Evolutionary conservation across 2,329 filamentous ascomycete species (phyloP).

Genomic region (Ceratocystis destructans): DNA sequence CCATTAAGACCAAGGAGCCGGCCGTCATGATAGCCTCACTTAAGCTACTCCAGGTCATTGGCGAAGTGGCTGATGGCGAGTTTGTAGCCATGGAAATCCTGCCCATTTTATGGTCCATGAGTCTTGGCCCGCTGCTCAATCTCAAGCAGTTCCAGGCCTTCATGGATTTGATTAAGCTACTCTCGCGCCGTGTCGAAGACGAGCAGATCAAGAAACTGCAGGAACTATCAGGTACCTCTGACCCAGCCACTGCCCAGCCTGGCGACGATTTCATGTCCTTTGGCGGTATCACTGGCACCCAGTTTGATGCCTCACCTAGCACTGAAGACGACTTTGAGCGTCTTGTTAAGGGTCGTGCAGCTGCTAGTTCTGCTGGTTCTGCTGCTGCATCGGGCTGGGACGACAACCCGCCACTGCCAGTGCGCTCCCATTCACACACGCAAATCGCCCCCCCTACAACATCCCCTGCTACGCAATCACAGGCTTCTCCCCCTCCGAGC

Average conservation of each 20-base stretch:
- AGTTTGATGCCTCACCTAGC: slow-evolving; percentile 41
- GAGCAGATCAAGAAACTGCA: slow-evolving; percentile 83
- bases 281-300: slow-evolving; percentile 49
- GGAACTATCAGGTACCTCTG: slow-evolving; percentile 55
- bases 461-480: slow-evolving; percentile 21
- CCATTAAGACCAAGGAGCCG: slow-evolving; percentile 94
- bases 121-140: slow-evolving; percentile 75
- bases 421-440: slow-evolving; percentile 24
- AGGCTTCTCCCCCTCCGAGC: slow-evolving; percentile 29
- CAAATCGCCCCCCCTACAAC: neutral
- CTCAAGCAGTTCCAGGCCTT: slow-evolving; percentile 78
- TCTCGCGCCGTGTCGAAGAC: slow-evolving; percentile 69
- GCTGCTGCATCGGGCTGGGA: slow-evolving; percentile 39
- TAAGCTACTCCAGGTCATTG: slow-evolving; percentile 71
- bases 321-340: slow-evolving; percentile 69
- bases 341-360: slow-evolving; percentile 59
- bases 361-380: slow-evolving; percentile 26
- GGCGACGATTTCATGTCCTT: slow-evolving; percentile 59
- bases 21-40: slow-evolving; percentile 93
- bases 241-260: slow-evolving; percentile 34
- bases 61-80: slow-evolving; percentile 67
- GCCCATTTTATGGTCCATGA: slow-evolving; percentile 83
- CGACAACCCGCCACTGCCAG: slow-evolving; percentile 23
- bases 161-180: slow-evolving; percentile 71
- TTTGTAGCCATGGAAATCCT: slow-evolving; percentile 86